A percentile compares a stretch with the other conserved stretches of the same genome.
phyloP scores from a whole-genome alignment of 2,329 filamentous ascomycete species.

The Calonectria multiphialidica region DNA sequence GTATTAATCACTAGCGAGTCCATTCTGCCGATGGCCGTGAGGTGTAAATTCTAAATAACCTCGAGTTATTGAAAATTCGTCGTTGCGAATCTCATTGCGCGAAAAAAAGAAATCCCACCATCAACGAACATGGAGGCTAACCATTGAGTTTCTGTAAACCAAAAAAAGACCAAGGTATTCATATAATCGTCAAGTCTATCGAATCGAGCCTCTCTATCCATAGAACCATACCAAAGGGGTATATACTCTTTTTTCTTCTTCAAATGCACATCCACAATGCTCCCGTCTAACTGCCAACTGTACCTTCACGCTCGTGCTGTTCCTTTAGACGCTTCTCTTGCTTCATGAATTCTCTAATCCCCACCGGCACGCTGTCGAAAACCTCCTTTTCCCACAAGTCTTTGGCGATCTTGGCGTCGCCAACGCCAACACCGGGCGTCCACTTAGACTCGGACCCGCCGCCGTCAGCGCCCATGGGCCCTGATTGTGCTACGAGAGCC shows the following conservation, averaged over 20 bases:
- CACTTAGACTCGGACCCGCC: conserved; percentile 80
- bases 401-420: conserved; percentile 57
- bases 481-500: conserved; percentile 54
- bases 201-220: conserved; percentile 15
- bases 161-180: conserved; percentile 24
- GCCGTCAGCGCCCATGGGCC: conserved; percentile 84
- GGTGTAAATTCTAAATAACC: too few relatives aligned
- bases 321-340: conserved; percentile 91
- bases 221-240: conserved; percentile 30
- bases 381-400: conserved; percentile 75
- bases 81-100: too few relatives aligned
- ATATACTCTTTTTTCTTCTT: conserved; percentile 32
- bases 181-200: conserved; percentile 37
- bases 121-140: background rate
- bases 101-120: too few relatives aligned
- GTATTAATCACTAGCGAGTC: too few relatives aligned
- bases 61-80: too few relatives aligned
- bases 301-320: conserved; percentile 73
- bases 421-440: conserved; percentile 50
- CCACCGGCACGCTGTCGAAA: conserved; percentile 86
- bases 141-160: background rate
- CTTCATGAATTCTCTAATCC: conserved; percentile 97
- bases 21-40: too few relatives aligned
- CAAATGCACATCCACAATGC: background rate
- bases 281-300: conserved; percentile 51